These are phyloP conservation scores for Crassisporium funariophilum DNA, from an alignment of 768 basidiomycete species.

Conservation along the genomic window DNA sequence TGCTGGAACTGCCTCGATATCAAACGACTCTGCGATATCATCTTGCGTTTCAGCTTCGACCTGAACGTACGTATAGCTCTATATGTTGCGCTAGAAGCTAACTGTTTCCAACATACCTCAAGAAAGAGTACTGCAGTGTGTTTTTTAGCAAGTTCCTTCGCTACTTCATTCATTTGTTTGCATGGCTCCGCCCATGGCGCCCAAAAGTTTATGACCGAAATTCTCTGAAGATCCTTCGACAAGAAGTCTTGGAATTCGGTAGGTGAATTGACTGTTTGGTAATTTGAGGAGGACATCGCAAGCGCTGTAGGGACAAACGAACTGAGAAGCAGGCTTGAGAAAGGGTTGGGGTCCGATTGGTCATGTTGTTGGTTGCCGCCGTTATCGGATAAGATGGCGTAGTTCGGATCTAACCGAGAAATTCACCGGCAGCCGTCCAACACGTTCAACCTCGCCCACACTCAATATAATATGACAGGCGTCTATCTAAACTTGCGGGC, in stretches of 20 bases:
- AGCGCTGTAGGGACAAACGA: constrained; percentile 1
- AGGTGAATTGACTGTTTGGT: constrained; percentile 55
- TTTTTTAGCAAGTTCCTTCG: constrained; percentile 71
- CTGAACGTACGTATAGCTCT: constrained; percentile 35
- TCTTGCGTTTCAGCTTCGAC: constrained; percentile 80
- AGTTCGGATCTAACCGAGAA: constrained; percentile 29
- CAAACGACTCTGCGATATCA: constrained; percentile 92
- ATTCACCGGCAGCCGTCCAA: background rate
- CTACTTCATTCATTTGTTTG: constrained; percentile 82
- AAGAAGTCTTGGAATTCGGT: constrained; percentile 76
- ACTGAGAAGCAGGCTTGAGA: constrained; percentile 11
- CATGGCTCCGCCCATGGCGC: constrained; percentile 93
- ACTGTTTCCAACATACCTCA: constrained; percentile 47
- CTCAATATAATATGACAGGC: too few relatives aligned
- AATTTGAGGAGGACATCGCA: constrained; percentile 32
- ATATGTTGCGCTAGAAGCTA: background rate
- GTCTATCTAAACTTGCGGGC: too few relatives aligned
- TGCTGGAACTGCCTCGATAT: constrained; percentile 85
- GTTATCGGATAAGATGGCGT: constrained; percentile 31
- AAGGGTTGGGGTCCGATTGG: constrained; percentile 10
- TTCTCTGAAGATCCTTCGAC: constrained; percentile 71
- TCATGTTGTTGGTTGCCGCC: constrained; percentile 11
- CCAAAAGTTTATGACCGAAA: constrained; percentile 94
- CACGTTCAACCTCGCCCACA: constrained; percentile 8
- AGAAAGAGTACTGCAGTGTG: constrained; percentile 72